Evolutionary conservation across 2,329 filamentous ascomycete species (phyloP).

Genomic region (Aspergillus carbonarius): DNA sequence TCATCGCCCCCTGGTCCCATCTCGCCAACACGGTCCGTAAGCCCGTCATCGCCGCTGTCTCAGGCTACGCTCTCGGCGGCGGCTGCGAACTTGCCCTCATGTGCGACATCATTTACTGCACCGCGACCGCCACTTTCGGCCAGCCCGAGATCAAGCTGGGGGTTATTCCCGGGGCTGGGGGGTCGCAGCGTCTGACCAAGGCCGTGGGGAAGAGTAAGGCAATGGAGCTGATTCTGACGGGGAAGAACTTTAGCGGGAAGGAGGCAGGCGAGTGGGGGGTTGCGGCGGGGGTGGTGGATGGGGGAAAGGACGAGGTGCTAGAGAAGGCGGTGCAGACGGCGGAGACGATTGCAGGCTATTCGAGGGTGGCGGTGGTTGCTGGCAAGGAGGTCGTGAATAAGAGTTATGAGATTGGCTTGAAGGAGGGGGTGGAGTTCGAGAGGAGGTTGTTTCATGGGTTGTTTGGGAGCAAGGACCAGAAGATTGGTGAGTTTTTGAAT

Average conservation of each 20-base stretch:
- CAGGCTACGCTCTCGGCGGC: conserved; percentile 89
- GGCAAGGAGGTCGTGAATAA: conserved; percentile 99
- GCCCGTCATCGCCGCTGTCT: conserved; percentile 90
- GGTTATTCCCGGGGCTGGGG: conserved; percentile 86
- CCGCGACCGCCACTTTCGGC: conserved; percentile 80
- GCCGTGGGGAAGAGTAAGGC: conserved; percentile 81
- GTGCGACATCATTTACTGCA: conserved; percentile 94
- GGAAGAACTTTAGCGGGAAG: conserved; percentile 75
- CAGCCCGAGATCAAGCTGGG: conserved; percentile 97
- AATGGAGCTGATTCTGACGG: conserved; percentile 89
- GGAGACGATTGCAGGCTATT: conserved; percentile 84
- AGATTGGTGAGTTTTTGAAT: conserved; percentile 66
- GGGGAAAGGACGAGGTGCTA: conserved; percentile 75
- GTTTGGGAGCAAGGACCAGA: conserved; percentile 95
- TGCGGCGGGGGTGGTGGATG: conserved; percentile 75
- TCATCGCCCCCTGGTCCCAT: conserved; percentile 92
- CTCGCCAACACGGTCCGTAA: conserved; percentile 84
- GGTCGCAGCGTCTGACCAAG: conserved; percentile 81
- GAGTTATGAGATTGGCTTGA: conserved; percentile 84
- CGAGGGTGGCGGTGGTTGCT: conserved; percentile 80
- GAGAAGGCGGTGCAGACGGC: conserved; percentile 79
- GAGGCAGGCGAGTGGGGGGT: conserved; percentile 90
- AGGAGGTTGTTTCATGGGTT: conserved; percentile 86
- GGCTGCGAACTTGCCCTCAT: conserved; percentile 97
- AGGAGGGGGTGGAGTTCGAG: conserved; percentile 94